These are phyloP conservation scores for Corniculantispora saksenae DNA, from an alignment of 2,329 filamentous ascomycete genomes.

Conservation along the genomic window DNA sequence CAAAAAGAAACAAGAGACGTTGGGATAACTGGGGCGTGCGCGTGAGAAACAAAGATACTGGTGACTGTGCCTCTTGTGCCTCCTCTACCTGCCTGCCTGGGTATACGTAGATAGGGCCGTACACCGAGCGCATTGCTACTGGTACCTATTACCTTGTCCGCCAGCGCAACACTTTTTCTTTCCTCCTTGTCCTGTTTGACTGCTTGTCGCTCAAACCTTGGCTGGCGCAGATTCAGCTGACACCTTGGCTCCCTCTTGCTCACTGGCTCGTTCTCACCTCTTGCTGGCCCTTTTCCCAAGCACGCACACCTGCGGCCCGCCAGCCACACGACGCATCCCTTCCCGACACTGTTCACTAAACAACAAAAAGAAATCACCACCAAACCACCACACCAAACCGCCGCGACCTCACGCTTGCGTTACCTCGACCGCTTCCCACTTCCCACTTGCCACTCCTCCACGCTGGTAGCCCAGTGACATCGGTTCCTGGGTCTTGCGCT, in stretches of 20 bases:
- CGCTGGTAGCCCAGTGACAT: conserved; percentile 1
- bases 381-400: background rate
- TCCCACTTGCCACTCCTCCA: no score
- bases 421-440: background rate
- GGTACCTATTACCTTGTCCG: no score
- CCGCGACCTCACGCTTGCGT: background rate
- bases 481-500: background rate
- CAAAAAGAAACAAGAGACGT: background rate
- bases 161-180: no score
- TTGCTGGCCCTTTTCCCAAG: background rate
- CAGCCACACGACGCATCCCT: background rate
- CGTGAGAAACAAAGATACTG: background rate
- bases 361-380: background rate
- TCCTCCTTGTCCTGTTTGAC: no score
- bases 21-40: background rate
- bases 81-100: no score
- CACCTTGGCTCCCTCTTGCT: background rate
- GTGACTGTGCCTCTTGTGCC: no score
- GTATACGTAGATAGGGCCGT: no score
- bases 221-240: no score
- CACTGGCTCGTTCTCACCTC: no score
- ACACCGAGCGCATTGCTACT: no score
- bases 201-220: no score
- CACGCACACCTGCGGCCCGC: background rate
- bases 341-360: conserved; percentile 9